Percentiles rank a stretch among this genome's conserved stretches.
Evolutionary conservation across 352 stramenopile species (phyloP).

Genomic region (Pythium oligandrum): DNA sequence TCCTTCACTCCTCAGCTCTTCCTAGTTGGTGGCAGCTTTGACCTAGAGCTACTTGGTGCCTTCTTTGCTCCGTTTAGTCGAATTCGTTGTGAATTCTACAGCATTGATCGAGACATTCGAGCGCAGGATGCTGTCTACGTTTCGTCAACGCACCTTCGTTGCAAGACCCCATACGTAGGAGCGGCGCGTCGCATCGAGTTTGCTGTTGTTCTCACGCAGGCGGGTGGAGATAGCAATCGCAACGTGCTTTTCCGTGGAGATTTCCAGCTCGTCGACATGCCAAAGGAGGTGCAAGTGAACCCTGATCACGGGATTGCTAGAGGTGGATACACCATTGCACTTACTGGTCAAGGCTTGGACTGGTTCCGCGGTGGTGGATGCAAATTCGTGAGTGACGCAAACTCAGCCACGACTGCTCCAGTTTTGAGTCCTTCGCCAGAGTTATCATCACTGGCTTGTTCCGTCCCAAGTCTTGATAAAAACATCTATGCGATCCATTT

Average conservation of each 20-base stretch:
- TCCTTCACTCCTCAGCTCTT: conserved; percentile 20
- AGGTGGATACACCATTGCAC: conserved; percentile 11
- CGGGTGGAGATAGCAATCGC: not conserved
- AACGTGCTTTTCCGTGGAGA: not conserved
- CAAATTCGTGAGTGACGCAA: conserved; percentile 5
- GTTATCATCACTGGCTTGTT: conserved; percentile 3
- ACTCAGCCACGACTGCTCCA: not conserved
- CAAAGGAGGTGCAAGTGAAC: not conserved
- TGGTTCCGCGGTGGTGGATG: not conserved
- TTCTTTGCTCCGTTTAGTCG: conserved; percentile 9
- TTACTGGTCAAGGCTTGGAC: conserved; percentile 3
- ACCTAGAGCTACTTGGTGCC: conserved; percentile 13
- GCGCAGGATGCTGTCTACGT: conserved; percentile 4
- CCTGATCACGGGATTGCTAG: conserved; percentile 2
- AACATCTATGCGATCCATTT: conserved; percentile 9
- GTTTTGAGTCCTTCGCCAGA: not conserved
- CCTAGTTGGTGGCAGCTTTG: conserved; percentile 2
- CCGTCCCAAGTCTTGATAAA: conserved; percentile 7
- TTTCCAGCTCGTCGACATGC: conserved; percentile 12
- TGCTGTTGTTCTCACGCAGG: conserved; percentile 1
- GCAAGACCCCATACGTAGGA: not conserved
- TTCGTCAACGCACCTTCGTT: conserved; percentile 12
- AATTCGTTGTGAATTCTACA: conserved; percentile 10
- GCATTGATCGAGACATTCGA: conserved; percentile 1
- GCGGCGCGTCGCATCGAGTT: not conserved